phyloP scores from a whole-genome alignment of 78 protist genomes.

The Dictyostelium capitatum region DNA sequence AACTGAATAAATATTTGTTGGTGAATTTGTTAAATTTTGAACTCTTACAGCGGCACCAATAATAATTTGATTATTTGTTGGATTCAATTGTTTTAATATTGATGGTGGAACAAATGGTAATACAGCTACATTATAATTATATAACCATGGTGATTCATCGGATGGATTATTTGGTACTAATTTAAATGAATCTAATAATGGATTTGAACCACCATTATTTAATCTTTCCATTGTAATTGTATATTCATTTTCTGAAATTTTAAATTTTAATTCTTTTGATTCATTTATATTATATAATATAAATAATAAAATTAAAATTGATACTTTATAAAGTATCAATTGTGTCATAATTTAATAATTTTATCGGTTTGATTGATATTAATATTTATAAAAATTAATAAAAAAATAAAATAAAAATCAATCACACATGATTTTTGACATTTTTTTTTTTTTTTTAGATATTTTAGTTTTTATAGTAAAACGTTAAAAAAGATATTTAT shows the following conservation, averaged over 20 bases:
- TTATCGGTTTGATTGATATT: too few relatives aligned
- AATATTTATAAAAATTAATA: too few relatives aligned
- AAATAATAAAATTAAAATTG: too few relatives aligned
- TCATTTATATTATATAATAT: too few relatives aligned
- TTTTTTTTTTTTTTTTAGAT: too few relatives aligned
- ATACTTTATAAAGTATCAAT: too few relatives aligned
- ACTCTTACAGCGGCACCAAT: background rate
- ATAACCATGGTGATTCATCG: background rate
- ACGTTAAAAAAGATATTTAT: too few relatives aligned
- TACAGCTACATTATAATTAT: background rate
- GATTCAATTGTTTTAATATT: background rate
- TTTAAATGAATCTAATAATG: background rate
- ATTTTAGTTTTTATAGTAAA: too few relatives aligned
- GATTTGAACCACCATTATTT: background rate
- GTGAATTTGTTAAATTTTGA: background rate
- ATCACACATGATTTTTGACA: too few relatives aligned
- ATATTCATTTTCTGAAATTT: background rate
- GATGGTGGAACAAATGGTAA: background rate
- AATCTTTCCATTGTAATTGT: background rate
- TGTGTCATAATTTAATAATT: too few relatives aligned
- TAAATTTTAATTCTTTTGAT: background rate
- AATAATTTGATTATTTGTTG: background rate
- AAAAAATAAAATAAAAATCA: too few relatives aligned
- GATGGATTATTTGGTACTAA: background rate
- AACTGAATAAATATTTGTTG: slow-evolving; percentile 7